phyloP scores from a whole-genome alignment of 2,329 filamentous ascomycete species.

The Periconia sp. region DNA sequence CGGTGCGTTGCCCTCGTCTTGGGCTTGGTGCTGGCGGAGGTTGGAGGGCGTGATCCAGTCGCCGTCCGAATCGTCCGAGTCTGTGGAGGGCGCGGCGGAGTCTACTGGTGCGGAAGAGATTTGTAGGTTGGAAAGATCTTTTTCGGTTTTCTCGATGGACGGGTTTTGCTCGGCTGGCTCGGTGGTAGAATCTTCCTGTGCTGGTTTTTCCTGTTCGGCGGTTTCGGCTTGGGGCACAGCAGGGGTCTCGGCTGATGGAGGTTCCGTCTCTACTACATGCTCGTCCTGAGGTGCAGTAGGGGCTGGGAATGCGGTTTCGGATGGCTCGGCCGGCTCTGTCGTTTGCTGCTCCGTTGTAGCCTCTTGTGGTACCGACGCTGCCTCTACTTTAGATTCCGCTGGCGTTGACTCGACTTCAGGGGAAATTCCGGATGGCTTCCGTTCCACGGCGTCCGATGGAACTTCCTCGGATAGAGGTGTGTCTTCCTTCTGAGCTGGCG shows the following conservation, averaged over 20 bases:
- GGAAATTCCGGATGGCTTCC: background rate
- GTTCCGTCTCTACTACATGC: slow-evolving; percentile 1
- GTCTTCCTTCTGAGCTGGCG: background rate
- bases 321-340: background rate
- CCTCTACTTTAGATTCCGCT: background rate
- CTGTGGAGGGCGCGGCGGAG: slow-evolving; percentile 17
- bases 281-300: background rate
- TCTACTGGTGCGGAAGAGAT: slow-evolving; percentile 22
- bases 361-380: background rate
- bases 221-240: background rate
- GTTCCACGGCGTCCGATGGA: background rate
- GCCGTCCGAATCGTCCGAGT: slow-evolving; percentile 47
- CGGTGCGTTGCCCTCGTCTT: slow-evolving; percentile 55
- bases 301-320: background rate
- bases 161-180: slow-evolving; percentile 5
- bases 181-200: slow-evolving; percentile 1
- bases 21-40: slow-evolving; percentile 78
- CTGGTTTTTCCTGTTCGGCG: background rate
- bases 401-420: background rate
- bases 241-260: background rate
- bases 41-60: slow-evolving; percentile 96
- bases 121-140: slow-evolving; percentile 23
- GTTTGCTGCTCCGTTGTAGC: background rate
- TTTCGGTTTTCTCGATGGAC: slow-evolving; percentile 10
- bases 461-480: background rate